Percentiles rank a stretch among this genome's conserved stretches.
Conservation (phyloP, 2,329 filamentous ascomycete genomes). For the Penicillium crustosum region DNA sequence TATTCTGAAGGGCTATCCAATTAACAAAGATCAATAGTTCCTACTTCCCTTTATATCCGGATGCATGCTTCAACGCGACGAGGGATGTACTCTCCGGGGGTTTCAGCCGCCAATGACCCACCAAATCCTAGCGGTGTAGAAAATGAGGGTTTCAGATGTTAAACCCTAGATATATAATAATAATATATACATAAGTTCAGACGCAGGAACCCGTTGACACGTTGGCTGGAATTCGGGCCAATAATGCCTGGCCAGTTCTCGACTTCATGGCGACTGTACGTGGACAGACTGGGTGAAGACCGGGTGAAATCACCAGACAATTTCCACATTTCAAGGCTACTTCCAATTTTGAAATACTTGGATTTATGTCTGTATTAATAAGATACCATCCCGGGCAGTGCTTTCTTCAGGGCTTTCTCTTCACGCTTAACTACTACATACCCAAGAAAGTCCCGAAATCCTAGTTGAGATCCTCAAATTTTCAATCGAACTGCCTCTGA, state of each 20-base stretch:
- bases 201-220: not conserved
- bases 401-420: not conserved
- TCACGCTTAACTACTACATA: not conserved
- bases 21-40: not conserved
- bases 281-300: too few relatives aligned
- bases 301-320: not conserved
- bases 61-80: not conserved
- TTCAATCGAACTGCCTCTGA: not conserved
- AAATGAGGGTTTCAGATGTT: not conserved
- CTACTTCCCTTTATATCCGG: not conserved
- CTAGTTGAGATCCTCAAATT: not conserved
- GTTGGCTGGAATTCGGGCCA: not conserved
- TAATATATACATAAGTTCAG: not conserved
- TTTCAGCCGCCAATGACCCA: not conserved
- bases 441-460: too few relatives aligned
- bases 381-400: not conserved
- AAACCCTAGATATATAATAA: not conserved
- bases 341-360: not conserved
- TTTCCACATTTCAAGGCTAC: not conserved
- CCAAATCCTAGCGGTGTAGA: not conserved
- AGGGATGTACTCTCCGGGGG: not conserved
- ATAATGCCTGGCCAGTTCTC: not conserved
- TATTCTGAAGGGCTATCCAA: not conserved
- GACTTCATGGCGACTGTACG: too few relatives aligned
- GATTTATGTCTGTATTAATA: too few relatives aligned